A percentile compares a stretch with the other conserved stretches of the same genome.
These are phyloP conservation scores for Scheffersomyces lignicola DNA, from an alignment of 1,139 yeast species.

Conservation along the genomic window DNA sequence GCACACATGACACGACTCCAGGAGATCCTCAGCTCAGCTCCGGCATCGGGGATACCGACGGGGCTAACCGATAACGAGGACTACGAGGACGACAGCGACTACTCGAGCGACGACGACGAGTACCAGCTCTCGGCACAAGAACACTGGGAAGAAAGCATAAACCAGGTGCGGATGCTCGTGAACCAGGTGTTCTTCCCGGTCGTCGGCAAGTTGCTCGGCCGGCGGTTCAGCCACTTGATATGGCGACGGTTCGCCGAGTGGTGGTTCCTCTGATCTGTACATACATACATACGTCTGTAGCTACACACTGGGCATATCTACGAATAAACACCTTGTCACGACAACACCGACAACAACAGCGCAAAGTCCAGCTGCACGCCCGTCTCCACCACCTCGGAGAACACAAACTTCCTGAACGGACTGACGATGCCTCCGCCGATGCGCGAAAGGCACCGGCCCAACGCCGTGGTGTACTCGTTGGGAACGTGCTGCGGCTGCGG, in stretches of 20 bases:
- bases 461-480: constrained; percentile 31
- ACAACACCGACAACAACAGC: constrained; percentile 15
- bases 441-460: constrained; percentile 30
- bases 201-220: constrained; percentile 69
- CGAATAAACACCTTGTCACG: no score
- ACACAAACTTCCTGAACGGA: constrained; percentile 36
- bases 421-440: constrained; percentile 37
- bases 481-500: constrained; percentile 26
- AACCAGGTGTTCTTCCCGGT: constrained; percentile 65
- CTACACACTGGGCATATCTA: no score
- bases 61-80: constrained; percentile 6
- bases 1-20: constrained; percentile 1
- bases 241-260: constrained; percentile 36
- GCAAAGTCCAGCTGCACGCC: constrained; percentile 32
- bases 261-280: constrained; percentile 21
- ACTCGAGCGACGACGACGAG: constrained; percentile 15
- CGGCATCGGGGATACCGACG: constrained; percentile 1
- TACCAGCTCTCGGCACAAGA: constrained; percentile 51
- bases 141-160: constrained; percentile 79
- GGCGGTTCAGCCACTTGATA: constrained; percentile 52
- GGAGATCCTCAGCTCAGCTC: constrained; percentile 1
- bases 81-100: constrained; percentile 11
- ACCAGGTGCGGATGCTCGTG: constrained; percentile 58
- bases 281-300: constrained; percentile 1
- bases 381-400: constrained; percentile 32